Evolutionary conservation across 2,329 filamentous ascomycete genomes (phyloP), one percentile per base, ranked within the genome.

Genomic region (Penicillium hordei): DNA sequence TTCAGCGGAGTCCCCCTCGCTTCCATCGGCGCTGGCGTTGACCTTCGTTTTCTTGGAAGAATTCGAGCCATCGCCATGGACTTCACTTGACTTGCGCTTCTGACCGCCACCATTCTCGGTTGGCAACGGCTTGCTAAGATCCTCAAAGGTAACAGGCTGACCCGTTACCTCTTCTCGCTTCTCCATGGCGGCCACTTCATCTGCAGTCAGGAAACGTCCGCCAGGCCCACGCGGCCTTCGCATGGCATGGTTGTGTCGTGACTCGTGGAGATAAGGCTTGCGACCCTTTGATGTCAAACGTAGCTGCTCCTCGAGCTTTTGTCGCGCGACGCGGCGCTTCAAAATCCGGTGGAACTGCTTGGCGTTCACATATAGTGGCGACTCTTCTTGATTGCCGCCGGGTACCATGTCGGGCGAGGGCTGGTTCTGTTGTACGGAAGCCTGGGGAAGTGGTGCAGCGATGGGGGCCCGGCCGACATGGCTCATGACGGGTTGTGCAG

Each of bases 321-420:
- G 94, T 34, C 94, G 86, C 7, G 94, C 94, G 62, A 97, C 91
- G 58, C 94, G 86, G 57, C 94, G 86, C 81, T 99, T 97, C 54
- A 99, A 78, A 48, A 99, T 99, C 27, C 94, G 89, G 73, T 99
- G 94, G 67, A 99, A 99, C 70, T 99, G 94, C 75, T 99, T 99
- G 5, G 94, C 94, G 69, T 99, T 99, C 70, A 99, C 94, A 68
- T 99, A 99, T 1, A 99, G 81, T 0, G 94, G 94, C 0, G 93
- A 93, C 72, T 99, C 94, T 73, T 97, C 94, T 4, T 67, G 65
- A 43, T 65, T 65, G 87, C 86, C 15, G 84, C 83, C 82, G 8
- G 88, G 80, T 1, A 89, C 84, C 68, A 94, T 86, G 72, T 97
- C 93, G 8, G 91, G 90, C 1, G 91, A 93, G 61, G 90, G 86